Evolutionary conservation across 1,139 yeast species (phyloP), one percentile per base, ranked within the genome.

Genomic region (Sugiyamaella xylanicola): DNA sequence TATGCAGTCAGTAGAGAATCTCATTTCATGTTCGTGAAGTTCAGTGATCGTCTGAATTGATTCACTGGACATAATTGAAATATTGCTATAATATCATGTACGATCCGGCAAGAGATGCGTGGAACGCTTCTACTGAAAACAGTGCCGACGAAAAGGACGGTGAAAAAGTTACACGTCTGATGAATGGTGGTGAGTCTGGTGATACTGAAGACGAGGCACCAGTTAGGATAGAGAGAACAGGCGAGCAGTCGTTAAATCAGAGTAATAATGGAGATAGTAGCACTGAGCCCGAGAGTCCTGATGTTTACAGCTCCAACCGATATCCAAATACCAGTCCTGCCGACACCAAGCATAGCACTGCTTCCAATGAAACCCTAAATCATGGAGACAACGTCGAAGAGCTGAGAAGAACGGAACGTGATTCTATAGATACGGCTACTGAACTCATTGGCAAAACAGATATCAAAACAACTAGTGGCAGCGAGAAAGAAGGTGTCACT

Each of bases 41-140:
- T 9, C 29, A 25, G 29, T 5, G 29, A 9, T 25, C 29, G 29
- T n/a, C n/a, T n/a, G n/a, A n/a, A n/a, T n/a, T n/a, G n/a, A n/a
- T n/a, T n/a, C n/a, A n/a, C n/a, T n/a, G n/a, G n/a, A n/a, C n/a
- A n/a, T n/a, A n/a, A n/a, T n/a, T n/a, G n/a, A n/a, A n/a, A n/a
- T n/a, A n/a, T n/a, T 25, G 9, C 29, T 9, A 9, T 25, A 25
- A 5, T 25, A 7, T 20, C 8, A 69, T 68, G 72, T 69, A 69
- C 59, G 72, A 69, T 51, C 72, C 72, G 11, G 72, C 71, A 0
- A 54, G 72, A 55, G 72, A 68, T 54, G 59, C 68, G 16, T 68
- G 71, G 70, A 62, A 60, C 21, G 58, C 53, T n/a, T 52, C 56
- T 11, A 57, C 57, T 8, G 65, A 58, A 22, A 20, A 48, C 13